Percentiles rank a stretch among this genome's conserved stretches.
These are phyloP conservation scores for Takashimella koratensis DNA, from an alignment of 1,284 basidiomycete genomes.

Conservation along the genomic window DNA sequence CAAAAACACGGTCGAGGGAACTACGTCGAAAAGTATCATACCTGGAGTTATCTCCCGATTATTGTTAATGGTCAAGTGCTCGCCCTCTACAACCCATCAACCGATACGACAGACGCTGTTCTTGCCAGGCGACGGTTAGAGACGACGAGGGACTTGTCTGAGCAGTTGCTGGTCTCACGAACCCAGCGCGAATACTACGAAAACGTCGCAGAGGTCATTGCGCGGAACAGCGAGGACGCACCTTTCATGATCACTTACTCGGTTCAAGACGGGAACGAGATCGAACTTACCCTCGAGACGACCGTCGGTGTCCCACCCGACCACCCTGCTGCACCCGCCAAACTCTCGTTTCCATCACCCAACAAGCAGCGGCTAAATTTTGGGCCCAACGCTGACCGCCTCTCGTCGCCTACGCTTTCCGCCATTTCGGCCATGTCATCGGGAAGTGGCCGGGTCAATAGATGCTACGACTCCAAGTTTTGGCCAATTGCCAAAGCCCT, in stretches of 20 bases:
- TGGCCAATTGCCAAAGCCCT: conserved; percentile 33
- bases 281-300: conserved; percentile 15
- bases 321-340: conserved; percentile 12
- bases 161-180: conserved; percentile 12
- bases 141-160: conserved; percentile 14
- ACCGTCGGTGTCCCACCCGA: conserved; percentile 17
- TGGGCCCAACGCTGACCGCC: conserved; percentile 22
- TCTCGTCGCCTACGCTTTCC: conserved; percentile 33
- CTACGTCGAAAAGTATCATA: conserved; percentile 33
- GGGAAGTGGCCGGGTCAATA: conserved; percentile 21
- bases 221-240: conserved; percentile 17
- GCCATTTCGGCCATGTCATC: conserved; percentile 25
- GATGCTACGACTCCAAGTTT: not conserved
- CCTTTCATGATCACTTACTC: conserved; percentile 27
- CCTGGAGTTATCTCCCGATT: conserved; percentile 39
- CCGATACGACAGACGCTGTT: conserved; percentile 16
- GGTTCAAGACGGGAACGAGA: conserved; percentile 1
- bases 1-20: conserved; percentile 16
- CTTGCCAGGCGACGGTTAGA: conserved; percentile 15
- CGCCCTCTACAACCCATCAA: conserved; percentile 19
- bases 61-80: conserved; percentile 15
- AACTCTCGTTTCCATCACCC: conserved; percentile 2
- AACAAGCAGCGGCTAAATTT: conserved; percentile 6
- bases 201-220: conserved; percentile 12
- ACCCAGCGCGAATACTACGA: conserved; percentile 10